A percentile compares a stretch with the other conserved stretches of the same genome.
phyloP scores from a whole-genome alignment of 148 eudicot genomes.

The Nyssa sinensis region DNA sequence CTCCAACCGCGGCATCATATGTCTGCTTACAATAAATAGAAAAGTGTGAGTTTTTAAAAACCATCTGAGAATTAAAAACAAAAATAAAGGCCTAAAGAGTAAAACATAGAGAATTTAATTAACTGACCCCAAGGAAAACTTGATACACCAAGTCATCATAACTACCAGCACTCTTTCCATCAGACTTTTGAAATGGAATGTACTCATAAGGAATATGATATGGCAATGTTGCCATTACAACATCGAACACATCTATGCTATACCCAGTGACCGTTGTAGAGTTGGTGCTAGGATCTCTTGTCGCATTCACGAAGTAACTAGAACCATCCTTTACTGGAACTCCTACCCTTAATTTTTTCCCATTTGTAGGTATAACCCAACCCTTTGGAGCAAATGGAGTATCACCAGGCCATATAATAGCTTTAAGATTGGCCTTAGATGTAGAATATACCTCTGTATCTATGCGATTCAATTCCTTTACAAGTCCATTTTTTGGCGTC shows the following conservation, averaged over 20 bases:
- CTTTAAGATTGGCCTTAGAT: constrained; percentile 9
- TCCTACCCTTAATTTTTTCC: not conserved
- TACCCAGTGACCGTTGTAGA: not conserved
- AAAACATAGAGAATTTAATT: too few species aligned
- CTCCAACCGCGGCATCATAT: constrained; percentile 42
- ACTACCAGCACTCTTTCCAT: not conserved
- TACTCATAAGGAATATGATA: not conserved
- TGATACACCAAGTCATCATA: constrained; percentile 18
- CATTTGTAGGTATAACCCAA: not conserved
- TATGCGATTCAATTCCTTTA: not conserved
- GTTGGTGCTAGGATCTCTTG: not conserved
- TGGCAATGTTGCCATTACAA: not conserved
- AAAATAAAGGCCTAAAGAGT: too few species aligned
- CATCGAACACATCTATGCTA: not conserved
- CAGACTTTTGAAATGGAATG: not conserved
- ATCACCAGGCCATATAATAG: constrained; percentile 28
- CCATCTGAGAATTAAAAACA: too few species aligned
- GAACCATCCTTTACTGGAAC: not conserved
- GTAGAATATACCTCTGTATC: not conserved
- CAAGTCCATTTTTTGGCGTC: constrained; percentile 17
- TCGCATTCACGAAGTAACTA: not conserved
- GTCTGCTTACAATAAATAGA: constrained; percentile 10
- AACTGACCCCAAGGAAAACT: constrained; percentile 27
- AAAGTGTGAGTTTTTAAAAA: constrained; percentile 22
- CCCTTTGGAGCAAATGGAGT: not conserved